These are phyloP conservation scores for Chlamydomonas applanata DNA, from an alignment of 139 green algal species.

Conservation along the genomic window DNA sequence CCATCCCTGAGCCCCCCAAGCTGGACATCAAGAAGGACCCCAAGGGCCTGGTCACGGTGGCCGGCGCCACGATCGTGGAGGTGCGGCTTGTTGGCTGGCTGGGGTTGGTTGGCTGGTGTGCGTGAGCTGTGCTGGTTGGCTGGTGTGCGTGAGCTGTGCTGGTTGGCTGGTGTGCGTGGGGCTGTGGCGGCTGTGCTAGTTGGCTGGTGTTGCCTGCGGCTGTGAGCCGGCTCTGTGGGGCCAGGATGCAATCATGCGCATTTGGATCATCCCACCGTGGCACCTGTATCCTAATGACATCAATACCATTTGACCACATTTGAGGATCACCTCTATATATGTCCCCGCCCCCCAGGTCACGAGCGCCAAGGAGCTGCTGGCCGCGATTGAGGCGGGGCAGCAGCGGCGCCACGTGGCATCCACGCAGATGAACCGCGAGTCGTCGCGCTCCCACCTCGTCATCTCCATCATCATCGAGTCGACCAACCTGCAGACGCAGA, in stretches of 20 bases:
- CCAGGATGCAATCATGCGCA: too few relatives aligned
- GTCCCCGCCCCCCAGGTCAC: constrained; percentile 2
- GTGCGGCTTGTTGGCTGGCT: constrained; percentile 5
- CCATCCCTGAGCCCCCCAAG: constrained; percentile 41
- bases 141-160: too few relatives aligned
- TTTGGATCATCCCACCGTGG: too few relatives aligned
- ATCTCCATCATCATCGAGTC: constrained; percentile 89
- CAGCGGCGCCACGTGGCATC: constrained; percentile 52
- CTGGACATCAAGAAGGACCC: constrained; percentile 98
- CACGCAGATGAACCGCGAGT: constrained; percentile 89
- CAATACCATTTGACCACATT: neutral
- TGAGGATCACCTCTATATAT: constrained; percentile 9
- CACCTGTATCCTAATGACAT: too few relatives aligned
- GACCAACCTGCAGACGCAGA: constrained; percentile 95
- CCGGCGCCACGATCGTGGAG: constrained; percentile 73
- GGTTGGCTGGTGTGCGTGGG: too few relatives aligned
- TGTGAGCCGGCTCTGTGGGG: too few relatives aligned
- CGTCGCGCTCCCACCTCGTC: constrained; percentile 90
- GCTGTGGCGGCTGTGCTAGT: too few relatives aligned
- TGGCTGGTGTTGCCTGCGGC: too few relatives aligned
- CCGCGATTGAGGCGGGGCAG: constrained; percentile 62
- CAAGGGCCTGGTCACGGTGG: constrained; percentile 91
- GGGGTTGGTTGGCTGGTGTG: neutral
- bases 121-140: too few relatives aligned
- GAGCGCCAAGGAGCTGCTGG: constrained; percentile 56